Base-by-base conservation (phyloP, 352 stramenopile species). In the Phytophthora fragariaefolia region DNA sequence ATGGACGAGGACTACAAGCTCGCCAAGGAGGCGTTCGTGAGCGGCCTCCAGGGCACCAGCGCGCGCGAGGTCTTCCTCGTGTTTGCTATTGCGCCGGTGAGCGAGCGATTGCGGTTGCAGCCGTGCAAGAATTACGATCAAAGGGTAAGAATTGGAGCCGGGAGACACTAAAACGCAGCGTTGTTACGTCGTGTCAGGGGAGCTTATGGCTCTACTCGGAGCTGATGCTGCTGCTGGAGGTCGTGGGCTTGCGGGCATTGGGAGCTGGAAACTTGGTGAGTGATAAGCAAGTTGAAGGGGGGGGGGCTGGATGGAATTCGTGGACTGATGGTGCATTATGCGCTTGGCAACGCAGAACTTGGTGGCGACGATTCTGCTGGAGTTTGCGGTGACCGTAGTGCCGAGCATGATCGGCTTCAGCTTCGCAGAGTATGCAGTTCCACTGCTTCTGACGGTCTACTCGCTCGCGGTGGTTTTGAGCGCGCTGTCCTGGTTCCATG, bases 171-270 rank as follows among this genome's bases (percentile, higher is more conserved):
- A 74, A 64, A 51, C 18, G 52, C 10, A 24, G 28, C 18, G 54
- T 68, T 74, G 54, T 73, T 54, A 30, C 40, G 43, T 76, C 32
- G 58, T 71, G n/a, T 40, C 51, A 93, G 83, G 83, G 85, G 58
- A 78, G 79, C 46, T 66, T 90, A 76, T 93, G 85, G 85, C 80
- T 95, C 23, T 95, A 95, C 72, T 91, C 82, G 58, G 87, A 95
- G 71, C 48, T 93, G 30, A 64, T 95, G 71, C 63, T 93, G 59
- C 58, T 92, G 52, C 74, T 93, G 7, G 83, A 95, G 63, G 69
- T 94, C 67, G 70, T 87, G 8, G 83, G 83, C 0, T 61, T 91
- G 22, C 82, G 83, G 18, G 43, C 77, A 27, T 34, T 92, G n/a
- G 83, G 76, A 27, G 56, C 71, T 1, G 76, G 66, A n/a, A 78